Conservation (phyloP, 2,329 filamentous ascomycete species). For the Neonectria coccinea region DNA sequence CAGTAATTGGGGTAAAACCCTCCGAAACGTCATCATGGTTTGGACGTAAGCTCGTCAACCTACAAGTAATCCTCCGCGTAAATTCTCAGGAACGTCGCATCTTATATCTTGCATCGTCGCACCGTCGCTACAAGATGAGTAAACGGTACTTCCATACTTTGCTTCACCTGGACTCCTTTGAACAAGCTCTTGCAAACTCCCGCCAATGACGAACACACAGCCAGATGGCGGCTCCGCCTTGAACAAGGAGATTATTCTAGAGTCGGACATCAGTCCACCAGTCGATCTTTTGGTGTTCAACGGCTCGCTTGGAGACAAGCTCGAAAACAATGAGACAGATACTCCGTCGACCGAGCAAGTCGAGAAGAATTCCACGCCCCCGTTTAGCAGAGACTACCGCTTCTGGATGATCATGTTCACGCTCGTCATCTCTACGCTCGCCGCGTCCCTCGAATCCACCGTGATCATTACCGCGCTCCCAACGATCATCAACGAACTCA, state of each 20-base stretch:
- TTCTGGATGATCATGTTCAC: constrained; percentile 47
- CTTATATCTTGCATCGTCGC: not conserved
- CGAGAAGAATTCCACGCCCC: not conserved
- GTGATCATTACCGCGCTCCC: constrained; percentile 46
- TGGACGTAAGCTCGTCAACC: not conserved
- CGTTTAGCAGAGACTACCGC: constrained; percentile 36
- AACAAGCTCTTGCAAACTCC: not conserved
- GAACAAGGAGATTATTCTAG: not conserved
- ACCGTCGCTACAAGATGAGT: not conserved
- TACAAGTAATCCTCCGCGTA: not conserved
- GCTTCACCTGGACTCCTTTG: not conserved
- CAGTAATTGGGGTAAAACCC: constrained; percentile 1
- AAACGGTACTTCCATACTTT: not conserved
- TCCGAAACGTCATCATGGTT: constrained; percentile 7
- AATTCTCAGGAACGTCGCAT: not conserved
- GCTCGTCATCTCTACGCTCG: constrained; percentile 38
- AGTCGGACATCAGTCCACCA: not conserved
- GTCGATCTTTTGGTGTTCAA: not conserved
- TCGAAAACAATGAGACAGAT: not conserved
- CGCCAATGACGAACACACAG: not conserved
- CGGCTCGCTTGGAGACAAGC: not conserved
- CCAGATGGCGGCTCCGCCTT: not conserved
- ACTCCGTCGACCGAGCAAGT: not conserved
- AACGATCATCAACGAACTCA: constrained; percentile 40
- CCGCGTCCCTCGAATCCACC: constrained; percentile 40